Conservation (phyloP, 1,284 basidiomycete species). For the Austroboletus novae-zelandiae region DNA sequence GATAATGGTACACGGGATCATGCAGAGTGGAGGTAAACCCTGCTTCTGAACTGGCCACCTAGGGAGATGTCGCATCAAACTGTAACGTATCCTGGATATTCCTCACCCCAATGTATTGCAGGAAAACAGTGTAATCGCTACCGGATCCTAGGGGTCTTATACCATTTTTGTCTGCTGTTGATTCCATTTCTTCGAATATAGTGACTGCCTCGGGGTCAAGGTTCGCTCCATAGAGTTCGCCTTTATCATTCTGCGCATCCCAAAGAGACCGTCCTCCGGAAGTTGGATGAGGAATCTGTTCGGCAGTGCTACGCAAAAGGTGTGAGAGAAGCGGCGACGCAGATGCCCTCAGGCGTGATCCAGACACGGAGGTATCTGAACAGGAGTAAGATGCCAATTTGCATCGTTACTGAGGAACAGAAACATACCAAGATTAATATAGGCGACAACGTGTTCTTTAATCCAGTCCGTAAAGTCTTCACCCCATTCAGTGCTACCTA, state of each 20-base stretch:
- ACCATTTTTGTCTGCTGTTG: conserved; percentile 28
- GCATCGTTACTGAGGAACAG: background rate
- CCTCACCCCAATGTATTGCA: conserved; percentile 51
- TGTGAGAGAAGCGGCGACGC: conserved; percentile 71
- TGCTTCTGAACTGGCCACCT: conserved; percentile 54
- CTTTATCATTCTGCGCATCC: conserved; percentile 48
- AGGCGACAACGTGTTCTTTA: conserved; percentile 65
- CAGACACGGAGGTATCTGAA: conserved; percentile 59
- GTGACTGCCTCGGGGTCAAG: conserved; percentile 32
- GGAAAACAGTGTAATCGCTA: conserved; percentile 75
- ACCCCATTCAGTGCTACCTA: conserved; percentile 79
- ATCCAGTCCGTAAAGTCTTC: conserved; percentile 83
- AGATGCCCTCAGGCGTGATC: conserved; percentile 50
- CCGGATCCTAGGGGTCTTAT: conserved; percentile 52
- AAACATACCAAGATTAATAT: conserved; percentile 69
- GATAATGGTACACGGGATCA: conserved; percentile 75
- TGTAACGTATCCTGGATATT: background rate
- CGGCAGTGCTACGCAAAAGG: conserved; percentile 57
- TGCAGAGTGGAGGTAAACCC: conserved; percentile 46
- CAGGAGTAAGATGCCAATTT: conserved; percentile 5
- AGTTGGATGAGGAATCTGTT: conserved; percentile 57
- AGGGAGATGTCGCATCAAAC: conserved; percentile 10
- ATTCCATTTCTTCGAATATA: conserved; percentile 23
- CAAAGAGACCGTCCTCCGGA: conserved; percentile 40
- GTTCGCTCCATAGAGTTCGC: conserved; percentile 37